These are phyloP conservation scores for Kwoniella sp. DNA, from an alignment of 768 basidiomycete genomes.

Conservation along the genomic window DNA sequence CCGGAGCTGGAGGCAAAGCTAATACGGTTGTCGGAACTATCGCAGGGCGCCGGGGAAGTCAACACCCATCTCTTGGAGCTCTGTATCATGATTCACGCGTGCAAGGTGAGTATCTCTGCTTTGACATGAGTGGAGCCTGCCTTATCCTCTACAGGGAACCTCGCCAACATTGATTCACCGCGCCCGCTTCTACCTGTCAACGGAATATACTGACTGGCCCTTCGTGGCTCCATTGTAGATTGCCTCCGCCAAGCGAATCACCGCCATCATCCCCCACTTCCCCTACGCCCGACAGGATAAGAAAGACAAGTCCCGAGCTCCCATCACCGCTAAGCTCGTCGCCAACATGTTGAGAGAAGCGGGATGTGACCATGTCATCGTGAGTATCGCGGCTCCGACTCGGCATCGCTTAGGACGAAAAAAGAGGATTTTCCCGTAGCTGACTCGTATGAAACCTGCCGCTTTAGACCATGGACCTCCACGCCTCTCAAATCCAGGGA, in stretches of 20 bases:
- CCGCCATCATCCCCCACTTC: slow-evolving; percentile 96
- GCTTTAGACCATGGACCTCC: slow-evolving; percentile 84
- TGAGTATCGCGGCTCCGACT: no score
- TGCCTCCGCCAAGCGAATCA: slow-evolving; percentile 90
- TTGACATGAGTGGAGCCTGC: no score
- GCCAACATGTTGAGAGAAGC: slow-evolving; percentile 97
- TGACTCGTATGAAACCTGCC: not conserved
- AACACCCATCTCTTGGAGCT: slow-evolving; percentile 99
- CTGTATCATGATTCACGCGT: slow-evolving; percentile 95
- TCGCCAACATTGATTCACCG: not conserved
- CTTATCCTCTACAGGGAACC: no score
- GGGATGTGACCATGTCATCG: slow-evolving; percentile 95
- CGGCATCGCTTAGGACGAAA: no score
- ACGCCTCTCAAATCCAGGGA: slow-evolving; percentile 96
- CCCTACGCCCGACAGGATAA: slow-evolving; percentile 97
- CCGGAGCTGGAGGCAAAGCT: no score
- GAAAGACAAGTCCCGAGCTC: slow-evolving; percentile 93
- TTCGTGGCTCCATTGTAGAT: slow-evolving; percentile 58
- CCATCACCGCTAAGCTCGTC: slow-evolving; percentile 96
- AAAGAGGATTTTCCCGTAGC: not conserved
- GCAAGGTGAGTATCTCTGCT: slow-evolving; percentile 65
- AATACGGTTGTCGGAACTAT: not conserved
- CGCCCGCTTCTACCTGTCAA: no score
- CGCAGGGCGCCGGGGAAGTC: slow-evolving; percentile 64
- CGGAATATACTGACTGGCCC: not conserved